Base-by-base conservation (phyloP, 257 asterid species). In the Nicotiana noctiflora region DNA sequence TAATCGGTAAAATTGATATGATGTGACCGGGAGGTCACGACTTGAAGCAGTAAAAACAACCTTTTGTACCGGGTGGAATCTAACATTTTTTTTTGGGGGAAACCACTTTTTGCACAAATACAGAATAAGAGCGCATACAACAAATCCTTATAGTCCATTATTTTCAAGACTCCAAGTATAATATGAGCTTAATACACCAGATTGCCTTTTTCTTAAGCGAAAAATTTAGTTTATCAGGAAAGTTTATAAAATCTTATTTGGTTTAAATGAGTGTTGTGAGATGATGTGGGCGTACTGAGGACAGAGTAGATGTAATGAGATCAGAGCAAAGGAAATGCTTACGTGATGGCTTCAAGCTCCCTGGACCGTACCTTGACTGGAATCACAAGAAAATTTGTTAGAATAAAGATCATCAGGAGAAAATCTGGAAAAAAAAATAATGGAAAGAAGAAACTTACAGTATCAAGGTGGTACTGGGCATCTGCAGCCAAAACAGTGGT, bases 361-460 rank as follows among this genome's bases (percentile, higher is more conserved):
- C 86, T 9, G 79, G 84, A 74, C 88, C 88, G 29, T 83, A 80
- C 44, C 21, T 63, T 53, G 84, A 62, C 86, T 83, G 84, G 61
- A 79, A 63, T 12, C 0, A 34, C 5, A 66, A 76, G 23, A 3
- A 53, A 13, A 29, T 40, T 8, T 40, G 13, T 52, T 14, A 81
- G 61, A 12, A 77, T 32, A n/a, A 27, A 32, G 9, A 15, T 4
- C 40, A 3, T 5, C 13, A 3, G 1, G 6, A 6, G 11, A 1
- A 8, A 19, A 29, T 21, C 6, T 4, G 17, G 8, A 34, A 25
- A 34, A 6, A 6, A 19, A 51, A 19, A 5, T 34, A 3, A 56
- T 0, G 19, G 64, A 64, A 29, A 13, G 13, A 44, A 68, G 68
- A 5, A 56, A 75, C 88, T 82, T 70, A 88, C 91, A 13, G 75